Percentiles rank a stretch among this genome's conserved stretches.
phyloP scores from a whole-genome alignment of 1,284 basidiomycete genomes.

The Termitomyces sp. region DNA sequence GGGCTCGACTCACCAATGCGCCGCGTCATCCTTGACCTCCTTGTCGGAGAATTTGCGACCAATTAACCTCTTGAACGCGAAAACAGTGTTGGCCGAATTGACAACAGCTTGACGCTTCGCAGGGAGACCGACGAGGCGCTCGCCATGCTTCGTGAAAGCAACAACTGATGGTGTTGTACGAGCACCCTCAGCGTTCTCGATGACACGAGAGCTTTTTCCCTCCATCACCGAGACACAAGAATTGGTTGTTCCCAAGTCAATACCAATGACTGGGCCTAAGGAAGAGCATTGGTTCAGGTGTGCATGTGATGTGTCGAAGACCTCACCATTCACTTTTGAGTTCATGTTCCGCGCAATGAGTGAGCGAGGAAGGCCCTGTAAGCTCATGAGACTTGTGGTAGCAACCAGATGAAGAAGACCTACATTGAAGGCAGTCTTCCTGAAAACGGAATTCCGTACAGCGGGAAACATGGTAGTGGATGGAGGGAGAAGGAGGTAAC shows the following conservation, averaged over 20 bases:
- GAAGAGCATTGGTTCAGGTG: neutral
- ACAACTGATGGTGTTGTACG: constrained; percentile 98
- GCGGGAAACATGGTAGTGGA: constrained; percentile 59
- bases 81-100: constrained; percentile 92
- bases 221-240: constrained; percentile 96
- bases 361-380: constrained; percentile 60
- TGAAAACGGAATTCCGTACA: constrained; percentile 50
- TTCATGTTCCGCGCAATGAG: constrained; percentile 79
- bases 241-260: constrained; percentile 86
- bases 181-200: constrained; percentile 97
- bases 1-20: constrained; percentile 56
- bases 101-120: constrained; percentile 98
- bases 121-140: constrained; percentile 91
- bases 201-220: constrained; percentile 89
- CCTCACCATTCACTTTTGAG: constrained; percentile 71
- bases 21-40: constrained; percentile 89
- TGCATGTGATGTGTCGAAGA: constrained; percentile 10
- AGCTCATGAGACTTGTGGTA: constrained; percentile 8
- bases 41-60: constrained; percentile 91
- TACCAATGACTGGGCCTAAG: constrained; percentile 75
- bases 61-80: constrained; percentile 95
- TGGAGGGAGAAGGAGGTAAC: constrained; percentile 32
- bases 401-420: constrained; percentile 22
- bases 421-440: constrained; percentile 51
- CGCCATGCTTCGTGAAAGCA: constrained; percentile 95